phyloP scores from a whole-genome alignment of 768 basidiomycete species.

The Leccinum broughii region DNA sequence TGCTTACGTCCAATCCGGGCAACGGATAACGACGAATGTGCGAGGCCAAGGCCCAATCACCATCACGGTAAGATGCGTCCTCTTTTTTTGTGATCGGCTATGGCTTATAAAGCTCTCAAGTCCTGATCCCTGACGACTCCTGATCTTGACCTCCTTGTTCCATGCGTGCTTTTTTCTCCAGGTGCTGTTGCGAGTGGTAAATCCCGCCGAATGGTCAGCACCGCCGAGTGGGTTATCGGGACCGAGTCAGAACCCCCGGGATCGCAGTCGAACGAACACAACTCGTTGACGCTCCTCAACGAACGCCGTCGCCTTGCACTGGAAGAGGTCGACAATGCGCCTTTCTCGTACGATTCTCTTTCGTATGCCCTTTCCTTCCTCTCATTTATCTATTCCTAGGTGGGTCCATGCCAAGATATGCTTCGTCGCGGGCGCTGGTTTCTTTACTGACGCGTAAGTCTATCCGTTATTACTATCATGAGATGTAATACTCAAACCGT shows the following conservation, averaged over 20 bases:
- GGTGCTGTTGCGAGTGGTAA: conserved; percentile 2
- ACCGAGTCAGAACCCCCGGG: not conserved
- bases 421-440: conserved; percentile 71
- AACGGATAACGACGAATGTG: conserved; percentile 24
- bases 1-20: conserved; percentile 6
- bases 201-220: conserved; percentile 13
- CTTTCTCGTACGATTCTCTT: conserved; percentile 62
- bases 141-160: not conserved
- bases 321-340: conserved; percentile 81
- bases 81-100: conserved; percentile 4
- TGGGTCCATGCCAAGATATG: conserved; percentile 84
- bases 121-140: not conserved
- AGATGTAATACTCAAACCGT: not conserved
- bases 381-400: conserved; percentile 34
- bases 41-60: conserved; percentile 17
- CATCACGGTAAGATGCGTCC: conserved; percentile 2
- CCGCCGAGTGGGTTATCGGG: conserved; percentile 3
- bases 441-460: conserved; percentile 81
- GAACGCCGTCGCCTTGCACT: conserved; percentile 76
- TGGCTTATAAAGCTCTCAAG: conserved; percentile 15
- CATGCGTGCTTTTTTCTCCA: conserved; percentile 1
- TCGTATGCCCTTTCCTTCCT: not conserved
- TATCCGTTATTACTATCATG: conserved; percentile 7
- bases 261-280: not conserved
- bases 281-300: conserved; percentile 43